These are phyloP conservation scores for Huntiella abstrusa DNA, from an alignment of 2,329 filamentous ascomycete genomes.

Conservation along the genomic window DNA sequence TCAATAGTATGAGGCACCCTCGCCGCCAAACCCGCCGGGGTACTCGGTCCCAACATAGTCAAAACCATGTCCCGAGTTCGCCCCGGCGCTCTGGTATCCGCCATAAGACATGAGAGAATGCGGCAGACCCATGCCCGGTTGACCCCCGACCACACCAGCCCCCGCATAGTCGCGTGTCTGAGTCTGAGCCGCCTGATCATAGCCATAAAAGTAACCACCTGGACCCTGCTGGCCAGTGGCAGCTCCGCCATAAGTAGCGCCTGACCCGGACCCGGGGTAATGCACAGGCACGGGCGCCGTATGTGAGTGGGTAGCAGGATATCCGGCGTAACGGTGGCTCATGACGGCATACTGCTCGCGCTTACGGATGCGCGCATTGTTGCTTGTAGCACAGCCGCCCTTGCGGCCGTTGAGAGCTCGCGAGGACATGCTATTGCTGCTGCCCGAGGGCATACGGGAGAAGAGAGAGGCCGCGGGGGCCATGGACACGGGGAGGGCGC, in stretches of 20 bases:
- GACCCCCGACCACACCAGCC: not conserved
- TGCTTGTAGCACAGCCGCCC: conserved; percentile 18
- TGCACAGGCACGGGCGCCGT: not conserved
- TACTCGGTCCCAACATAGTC: conserved; percentile 8
- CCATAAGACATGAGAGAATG: conserved; percentile 3
- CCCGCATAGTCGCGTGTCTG: not conserved
- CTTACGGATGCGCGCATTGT: conserved; percentile 11
- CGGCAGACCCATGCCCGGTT: not conserved
- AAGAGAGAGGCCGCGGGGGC: not conserved
- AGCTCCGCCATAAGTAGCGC: conserved; percentile 5
- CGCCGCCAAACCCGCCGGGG: conserved; percentile 1
- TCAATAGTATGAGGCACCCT: conserved; percentile 4
- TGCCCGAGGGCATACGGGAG: not conserved
- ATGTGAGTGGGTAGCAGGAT: conserved; percentile 1
- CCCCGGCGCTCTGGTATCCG: not conserved
- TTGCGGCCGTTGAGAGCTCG: conserved; percentile 18
- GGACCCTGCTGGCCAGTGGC: not conserved
- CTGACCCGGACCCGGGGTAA: conserved; percentile 5
- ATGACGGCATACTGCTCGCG: conserved; percentile 2
- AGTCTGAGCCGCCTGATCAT: not conserved
- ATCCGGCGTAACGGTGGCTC: conserved; percentile 1
- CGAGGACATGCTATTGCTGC: conserved; percentile 12
- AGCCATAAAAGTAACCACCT: not conserved
- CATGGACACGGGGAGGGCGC: conserved; percentile 4
- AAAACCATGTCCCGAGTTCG: conserved; percentile 1